Evolutionary conservation across 2,329 filamentous ascomycete species (phyloP).

Genomic region (Neofusicoccum ribis): DNA sequence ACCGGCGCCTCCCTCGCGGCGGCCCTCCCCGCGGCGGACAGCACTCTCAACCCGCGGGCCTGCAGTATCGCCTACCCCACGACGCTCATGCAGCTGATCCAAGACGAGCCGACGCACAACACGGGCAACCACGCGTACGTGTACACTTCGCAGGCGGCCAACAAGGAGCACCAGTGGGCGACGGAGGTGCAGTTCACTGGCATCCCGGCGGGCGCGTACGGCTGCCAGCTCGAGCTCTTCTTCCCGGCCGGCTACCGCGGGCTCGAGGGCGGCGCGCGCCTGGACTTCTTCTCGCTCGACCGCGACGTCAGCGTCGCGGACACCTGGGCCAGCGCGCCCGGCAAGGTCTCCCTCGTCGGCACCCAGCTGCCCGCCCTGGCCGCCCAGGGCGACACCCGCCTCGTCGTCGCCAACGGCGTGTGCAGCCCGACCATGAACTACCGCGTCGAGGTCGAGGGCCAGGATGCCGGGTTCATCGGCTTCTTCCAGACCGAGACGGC

Average conservation of each 20-base stretch:
- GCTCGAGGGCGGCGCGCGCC: slow-evolving; percentile 23
- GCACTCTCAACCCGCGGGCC: slow-evolving; percentile 23
- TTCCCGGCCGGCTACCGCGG: slow-evolving; percentile 26
- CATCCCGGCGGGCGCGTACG: slow-evolving; percentile 27
- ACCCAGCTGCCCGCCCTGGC: background rate
- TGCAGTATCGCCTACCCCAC: slow-evolving; percentile 26
- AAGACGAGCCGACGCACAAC: slow-evolving; percentile 26
- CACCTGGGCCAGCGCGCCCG: background rate
- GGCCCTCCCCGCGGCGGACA: slow-evolving; percentile 22
- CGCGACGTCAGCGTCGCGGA: background rate
- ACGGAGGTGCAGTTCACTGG: slow-evolving; percentile 25
- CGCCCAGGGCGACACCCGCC: background rate
- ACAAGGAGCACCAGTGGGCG: slow-evolving; percentile 20
- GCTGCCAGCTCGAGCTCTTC: slow-evolving; percentile 31
- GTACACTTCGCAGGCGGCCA: slow-evolving; percentile 12
- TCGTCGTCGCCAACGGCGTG: background rate
- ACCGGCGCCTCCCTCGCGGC: slow-evolving; percentile 21
- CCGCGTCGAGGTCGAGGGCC: background rate
- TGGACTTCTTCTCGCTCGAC: slow-evolving; percentile 26
- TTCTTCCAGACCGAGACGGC: background rate
- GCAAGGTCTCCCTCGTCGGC: background rate
- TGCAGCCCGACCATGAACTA: background rate
- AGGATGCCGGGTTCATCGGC: background rate
- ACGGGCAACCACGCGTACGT: slow-evolving; percentile 20
- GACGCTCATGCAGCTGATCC: slow-evolving; percentile 26